A percentile compares a stretch with the other conserved stretches of the same genome.
Conservation (phyloP, 2,329 filamentous ascomycete species). For the Aureobasidium leucospermi region DNA sequence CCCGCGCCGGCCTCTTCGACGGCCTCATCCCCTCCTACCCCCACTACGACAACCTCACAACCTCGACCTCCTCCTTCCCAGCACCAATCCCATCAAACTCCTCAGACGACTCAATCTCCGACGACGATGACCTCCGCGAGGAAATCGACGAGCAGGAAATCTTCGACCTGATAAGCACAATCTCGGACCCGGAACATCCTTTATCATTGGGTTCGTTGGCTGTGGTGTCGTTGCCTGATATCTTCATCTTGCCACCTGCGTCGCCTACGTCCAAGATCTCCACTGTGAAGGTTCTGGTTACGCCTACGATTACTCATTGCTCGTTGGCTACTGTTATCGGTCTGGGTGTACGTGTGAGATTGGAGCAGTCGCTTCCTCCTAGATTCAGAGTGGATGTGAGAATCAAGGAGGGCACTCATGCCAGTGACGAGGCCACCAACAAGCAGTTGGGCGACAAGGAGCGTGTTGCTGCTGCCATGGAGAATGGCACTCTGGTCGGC, state of each 20-base stretch:
- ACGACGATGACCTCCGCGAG: constrained; percentile 59
- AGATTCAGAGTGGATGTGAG: constrained; percentile 87
- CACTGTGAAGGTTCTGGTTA: constrained; percentile 80
- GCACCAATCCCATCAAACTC: constrained; percentile 19
- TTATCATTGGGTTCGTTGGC: constrained; percentile 87
- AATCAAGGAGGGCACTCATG: constrained; percentile 95
- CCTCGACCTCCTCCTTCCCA: constrained; percentile 31
- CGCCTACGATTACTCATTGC: constrained; percentile 94
- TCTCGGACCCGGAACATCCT: constrained; percentile 94
- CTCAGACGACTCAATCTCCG: constrained; percentile 31
- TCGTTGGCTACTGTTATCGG: constrained; percentile 94
- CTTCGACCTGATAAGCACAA: constrained; percentile 89
- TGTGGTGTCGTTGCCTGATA: constrained; percentile 93
- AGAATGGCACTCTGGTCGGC: constrained; percentile 83
- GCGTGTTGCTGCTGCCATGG: constrained; percentile 84
- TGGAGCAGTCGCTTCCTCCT: constrained; percentile 85
- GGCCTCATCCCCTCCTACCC: constrained; percentile 43
- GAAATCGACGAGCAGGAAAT: constrained; percentile 97
- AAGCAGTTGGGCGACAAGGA: constrained; percentile 97
- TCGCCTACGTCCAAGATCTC: constrained; percentile 56
- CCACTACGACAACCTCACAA: constrained; percentile 37
- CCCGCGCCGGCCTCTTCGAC: constrained; percentile 43
- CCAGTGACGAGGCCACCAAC: constrained; percentile 89
- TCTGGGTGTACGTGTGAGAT: constrained; percentile 79
- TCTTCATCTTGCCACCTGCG: constrained; percentile 66